Evolutionary conservation across 495 filamentous ascomycete species (phyloP), one percentile per base, ranked within the genome.

Genomic region (Penicillium mononematosum): DNA sequence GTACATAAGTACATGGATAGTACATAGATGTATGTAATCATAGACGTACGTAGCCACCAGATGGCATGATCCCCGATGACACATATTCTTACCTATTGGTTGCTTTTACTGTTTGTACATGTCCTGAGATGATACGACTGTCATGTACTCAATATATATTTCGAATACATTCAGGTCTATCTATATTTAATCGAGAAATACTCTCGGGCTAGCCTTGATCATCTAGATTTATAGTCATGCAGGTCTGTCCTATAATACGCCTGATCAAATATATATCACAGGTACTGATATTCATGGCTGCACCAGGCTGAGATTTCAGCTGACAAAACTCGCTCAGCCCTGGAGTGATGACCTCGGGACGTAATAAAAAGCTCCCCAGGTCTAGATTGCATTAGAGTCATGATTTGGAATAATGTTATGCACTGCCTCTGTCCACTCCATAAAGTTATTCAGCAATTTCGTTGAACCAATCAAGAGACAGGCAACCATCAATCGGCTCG

Each of bases 401-500:
- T 38, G 16, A 38, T 38, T 38, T 38, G 16, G 6, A 38, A 38
- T 38, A 38, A 38, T 14, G 14, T 38, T 38, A 38, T 38, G 36
- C 16, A 38, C 34, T 38, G 34, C 24, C 24, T 5, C 4, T 5
- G 24, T 25, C 24, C 24, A 5, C 24, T 25, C 24, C 24, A 0
- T 25, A 25, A 6, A 25, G 24, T 29, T 29, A 49, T 32, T 20
- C 9, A 49, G 29, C 17, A 20, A 29, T 10, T 10, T 10, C 16
- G 14, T 42, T 42, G 36, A 3, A 42, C 50, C 50, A 52, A 52
- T 52, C 22, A 39, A 17, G 41, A 27, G 8, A 31, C 50, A 31
- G 10, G 9, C 1, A 29, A 20, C 14, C 22, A 24, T 24, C 11
- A 39, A 25, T 29, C 51, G 34, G 39, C 32, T 55, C 48, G 53